Evolutionary conservation across 1,139 yeast species (phyloP).

Genomic region (Debaryomyces subglobosus): DNA sequence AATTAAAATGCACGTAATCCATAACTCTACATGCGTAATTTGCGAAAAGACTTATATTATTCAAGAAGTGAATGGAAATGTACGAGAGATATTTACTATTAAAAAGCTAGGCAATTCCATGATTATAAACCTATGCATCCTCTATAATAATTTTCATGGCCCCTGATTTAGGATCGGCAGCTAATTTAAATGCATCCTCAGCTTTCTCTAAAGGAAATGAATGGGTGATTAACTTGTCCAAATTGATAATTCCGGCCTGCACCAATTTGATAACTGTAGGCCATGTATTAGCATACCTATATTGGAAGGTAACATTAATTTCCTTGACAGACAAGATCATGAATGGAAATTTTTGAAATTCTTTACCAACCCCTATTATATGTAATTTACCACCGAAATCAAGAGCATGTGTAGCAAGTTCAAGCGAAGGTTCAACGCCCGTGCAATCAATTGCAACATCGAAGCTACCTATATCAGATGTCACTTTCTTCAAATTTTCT

Average conservation of each 20-base stretch:
- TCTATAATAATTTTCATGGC: constrained; percentile 14
- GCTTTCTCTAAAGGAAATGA: constrained; percentile 14
- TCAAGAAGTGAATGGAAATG: background rate
- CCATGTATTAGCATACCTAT: constrained; percentile 43
- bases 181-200: constrained; percentile 13
- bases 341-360: constrained; percentile 37
- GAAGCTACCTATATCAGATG: constrained; percentile 13
- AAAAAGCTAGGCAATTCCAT: too few relatives aligned
- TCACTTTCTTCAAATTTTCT: constrained; percentile 23
- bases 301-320: constrained; percentile 37
- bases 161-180: constrained; percentile 11
- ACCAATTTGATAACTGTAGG: constrained; percentile 22
- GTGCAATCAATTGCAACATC: constrained; percentile 31
- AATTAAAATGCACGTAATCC: background rate
- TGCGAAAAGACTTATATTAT: background rate
- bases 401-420: constrained; percentile 31
- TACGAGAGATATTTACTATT: background rate
- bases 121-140: constrained; percentile 5
- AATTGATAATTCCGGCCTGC: constrained; percentile 11
- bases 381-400: constrained; percentile 35
- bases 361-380: constrained; percentile 39
- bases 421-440: constrained; percentile 31
- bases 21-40: background rate
- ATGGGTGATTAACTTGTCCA: constrained; percentile 14
- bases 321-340: constrained; percentile 41